phyloP scores from a whole-genome alignment of 495 filamentous ascomycete genomes.

The Aspergillus nidulans region DNA sequence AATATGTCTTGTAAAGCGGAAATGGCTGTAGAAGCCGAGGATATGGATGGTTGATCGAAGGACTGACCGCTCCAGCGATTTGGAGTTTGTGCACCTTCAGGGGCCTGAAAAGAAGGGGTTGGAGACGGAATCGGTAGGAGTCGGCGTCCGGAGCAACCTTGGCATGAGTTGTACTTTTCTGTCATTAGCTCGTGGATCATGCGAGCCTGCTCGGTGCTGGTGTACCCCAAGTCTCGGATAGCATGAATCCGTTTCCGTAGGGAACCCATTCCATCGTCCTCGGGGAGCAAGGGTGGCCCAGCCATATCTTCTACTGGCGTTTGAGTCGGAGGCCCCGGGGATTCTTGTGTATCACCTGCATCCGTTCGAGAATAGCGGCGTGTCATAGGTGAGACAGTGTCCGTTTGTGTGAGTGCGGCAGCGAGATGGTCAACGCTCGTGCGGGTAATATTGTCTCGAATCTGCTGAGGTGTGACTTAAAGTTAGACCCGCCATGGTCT shows the following conservation, averaged over 20 bases:
- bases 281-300: constrained; percentile 56
- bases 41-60: constrained; percentile 26
- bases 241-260: constrained; percentile 71
- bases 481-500: constrained; percentile 6
- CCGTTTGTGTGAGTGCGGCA: not conserved
- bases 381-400: not conserved
- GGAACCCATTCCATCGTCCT: constrained; percentile 85
- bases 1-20: constrained; percentile 40
- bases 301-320: constrained; percentile 17
- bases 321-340: not conserved
- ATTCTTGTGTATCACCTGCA: not conserved
- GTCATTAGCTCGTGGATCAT: constrained; percentile 81
- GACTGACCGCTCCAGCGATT: constrained; percentile 22
- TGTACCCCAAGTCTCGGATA: constrained; percentile 60
- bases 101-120: constrained; percentile 31
- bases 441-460: not conserved
- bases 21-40: constrained; percentile 28
- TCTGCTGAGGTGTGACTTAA: not conserved
- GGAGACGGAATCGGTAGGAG: constrained; percentile 25
- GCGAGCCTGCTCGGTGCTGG: constrained; percentile 72
- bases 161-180: constrained; percentile 63
- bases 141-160: constrained; percentile 27
- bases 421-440: not conserved
- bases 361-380: constrained; percentile 4
- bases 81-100: constrained; percentile 33